These are phyloP conservation scores for Waltergamsia citrina DNA, from an alignment of 2,329 filamentous ascomycete genomes.

Conservation along the genomic window DNA sequence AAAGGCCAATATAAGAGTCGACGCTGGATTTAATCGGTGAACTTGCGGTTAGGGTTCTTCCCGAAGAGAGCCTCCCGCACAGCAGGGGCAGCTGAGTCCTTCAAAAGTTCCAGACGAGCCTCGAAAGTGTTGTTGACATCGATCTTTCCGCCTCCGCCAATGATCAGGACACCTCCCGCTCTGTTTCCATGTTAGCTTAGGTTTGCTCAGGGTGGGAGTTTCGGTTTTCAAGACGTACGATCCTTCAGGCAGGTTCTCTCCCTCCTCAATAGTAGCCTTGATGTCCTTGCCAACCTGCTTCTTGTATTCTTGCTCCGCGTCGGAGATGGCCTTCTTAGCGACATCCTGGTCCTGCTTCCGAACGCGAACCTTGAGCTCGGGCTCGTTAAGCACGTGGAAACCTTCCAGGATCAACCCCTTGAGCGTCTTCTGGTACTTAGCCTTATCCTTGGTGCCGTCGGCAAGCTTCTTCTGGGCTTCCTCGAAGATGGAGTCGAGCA, in stretches of 20 bases:
- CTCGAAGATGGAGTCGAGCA: slow-evolving; percentile 87
- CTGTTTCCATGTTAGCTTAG: slow-evolving; percentile 35
- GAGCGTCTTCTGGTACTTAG: slow-evolving; percentile 66
- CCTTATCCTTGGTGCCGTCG: slow-evolving; percentile 55
- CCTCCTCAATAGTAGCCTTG: slow-evolving; percentile 65
- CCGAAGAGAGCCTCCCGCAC: slow-evolving; percentile 85
- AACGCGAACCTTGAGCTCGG: slow-evolving; percentile 62
- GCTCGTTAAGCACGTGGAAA: slow-evolving; percentile 78
- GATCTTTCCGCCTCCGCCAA: slow-evolving; percentile 84
- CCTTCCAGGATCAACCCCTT: slow-evolving; percentile 83
- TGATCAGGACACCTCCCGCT: slow-evolving; percentile 70
- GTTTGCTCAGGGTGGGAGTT: background rate
- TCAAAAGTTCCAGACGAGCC: slow-evolving; percentile 75
- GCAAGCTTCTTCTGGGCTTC: slow-evolving; percentile 63
- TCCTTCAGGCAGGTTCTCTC: slow-evolving; percentile 68
- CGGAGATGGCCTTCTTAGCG: slow-evolving; percentile 69
- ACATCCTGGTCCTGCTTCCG: slow-evolving; percentile 70
- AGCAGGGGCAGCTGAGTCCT: slow-evolving; percentile 74
- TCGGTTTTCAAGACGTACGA: slow-evolving; percentile 55
- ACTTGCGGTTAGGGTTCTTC: slow-evolving; percentile 90
- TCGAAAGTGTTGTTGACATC: slow-evolving; percentile 98
- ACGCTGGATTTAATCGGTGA: slow-evolving; percentile 63
- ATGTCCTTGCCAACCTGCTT: slow-evolving; percentile 62
- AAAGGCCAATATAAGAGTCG: slow-evolving; percentile 1
- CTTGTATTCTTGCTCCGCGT: slow-evolving; percentile 77